Evolutionary conservation across 1,284 basidiomycete genomes (phyloP).

Genomic region (Cutaneotrichosporon arboriforme): DNA sequence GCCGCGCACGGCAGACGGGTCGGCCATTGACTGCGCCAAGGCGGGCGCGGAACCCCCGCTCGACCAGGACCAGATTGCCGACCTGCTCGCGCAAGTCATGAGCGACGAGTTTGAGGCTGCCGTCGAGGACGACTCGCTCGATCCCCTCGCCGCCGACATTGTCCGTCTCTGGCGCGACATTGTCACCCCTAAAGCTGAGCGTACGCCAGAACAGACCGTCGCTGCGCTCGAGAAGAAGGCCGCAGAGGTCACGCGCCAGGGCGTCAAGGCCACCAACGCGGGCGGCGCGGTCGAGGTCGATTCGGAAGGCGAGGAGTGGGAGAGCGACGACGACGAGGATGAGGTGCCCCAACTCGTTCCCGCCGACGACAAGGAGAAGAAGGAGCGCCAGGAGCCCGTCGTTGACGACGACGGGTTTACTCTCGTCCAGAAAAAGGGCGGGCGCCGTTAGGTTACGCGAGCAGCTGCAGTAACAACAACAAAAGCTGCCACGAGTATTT

Average conservation of each 20-base stretch:
- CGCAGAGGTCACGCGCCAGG: conserved; percentile 47
- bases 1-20: conserved; percentile 13
- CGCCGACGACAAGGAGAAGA: conserved; percentile 36
- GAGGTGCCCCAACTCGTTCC: conserved; percentile 57
- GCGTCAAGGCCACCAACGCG: conserved; percentile 25
- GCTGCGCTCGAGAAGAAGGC: conserved; percentile 59
- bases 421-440: conserved; percentile 61
- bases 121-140: conserved; percentile 73
- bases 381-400: conserved; percentile 57
- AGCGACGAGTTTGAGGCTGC: conserved; percentile 75
- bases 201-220: conserved; percentile 55
- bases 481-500: no score
- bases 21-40: conserved; percentile 20
- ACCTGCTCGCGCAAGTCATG: conserved; percentile 65
- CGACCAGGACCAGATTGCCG: conserved; percentile 69
- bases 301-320: conserved; percentile 55
- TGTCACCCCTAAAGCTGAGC: conserved; percentile 33
- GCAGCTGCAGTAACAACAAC: no score
- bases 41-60: conserved; percentile 50
- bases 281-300: conserved; percentile 45
- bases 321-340: conserved; percentile 48
- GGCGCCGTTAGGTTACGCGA: conserved; percentile 20
- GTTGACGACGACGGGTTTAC: conserved; percentile 86
- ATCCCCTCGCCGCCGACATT: conserved; percentile 64
- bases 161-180: conserved; percentile 61